These are phyloP conservation scores for Claviceps sorghi DNA, from an alignment of 2,329 filamentous ascomycete genomes.

Conservation along the genomic window DNA sequence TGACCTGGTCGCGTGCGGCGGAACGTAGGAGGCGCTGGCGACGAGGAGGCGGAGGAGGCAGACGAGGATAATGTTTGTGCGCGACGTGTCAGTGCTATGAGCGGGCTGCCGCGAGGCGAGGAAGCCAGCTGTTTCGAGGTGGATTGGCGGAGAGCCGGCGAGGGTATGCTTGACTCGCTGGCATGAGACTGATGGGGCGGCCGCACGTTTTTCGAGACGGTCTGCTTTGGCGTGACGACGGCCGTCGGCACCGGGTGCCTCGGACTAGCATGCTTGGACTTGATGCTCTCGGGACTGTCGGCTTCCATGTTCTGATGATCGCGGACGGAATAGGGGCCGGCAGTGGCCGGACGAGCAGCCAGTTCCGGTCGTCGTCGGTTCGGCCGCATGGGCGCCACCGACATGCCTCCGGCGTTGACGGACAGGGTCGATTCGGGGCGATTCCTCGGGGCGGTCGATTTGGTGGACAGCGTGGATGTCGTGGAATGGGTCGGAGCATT, in stretches of 20 bases:
- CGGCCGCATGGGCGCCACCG: constrained; percentile 48
- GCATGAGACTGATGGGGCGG: constrained; percentile 33
- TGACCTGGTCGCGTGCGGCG: constrained; percentile 37
- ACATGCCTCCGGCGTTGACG: constrained; percentile 41
- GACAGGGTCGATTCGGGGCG: constrained; percentile 30
- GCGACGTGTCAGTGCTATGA: constrained; percentile 19
- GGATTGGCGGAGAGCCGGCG: constrained; percentile 23
- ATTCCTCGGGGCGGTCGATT: constrained; percentile 23
- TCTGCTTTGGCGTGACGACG: constrained; percentile 37
- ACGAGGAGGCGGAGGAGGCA: no score
- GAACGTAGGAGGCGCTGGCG: constrained; percentile 10
- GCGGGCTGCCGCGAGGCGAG: constrained; percentile 29
- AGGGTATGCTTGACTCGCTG: constrained; percentile 35
- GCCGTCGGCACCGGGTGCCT: constrained; percentile 26
- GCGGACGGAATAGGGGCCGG: constrained; percentile 49
- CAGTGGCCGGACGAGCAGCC: constrained; percentile 45
- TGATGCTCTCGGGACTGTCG: constrained; percentile 32
- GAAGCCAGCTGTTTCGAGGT: constrained; percentile 21
- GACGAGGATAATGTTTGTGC: constrained; percentile 12
- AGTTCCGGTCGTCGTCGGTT: constrained; percentile 43
- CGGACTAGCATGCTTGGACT: constrained; percentile 32
- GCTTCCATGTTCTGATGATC: constrained; percentile 25
- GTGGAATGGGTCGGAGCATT: constrained; percentile 17
- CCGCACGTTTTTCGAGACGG: constrained; percentile 26
- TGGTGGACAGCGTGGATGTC: constrained; percentile 11